These are phyloP conservation scores for Sugiyamaella novakii DNA, from an alignment of 1,139 yeast species.

Conservation along the genomic window DNA sequence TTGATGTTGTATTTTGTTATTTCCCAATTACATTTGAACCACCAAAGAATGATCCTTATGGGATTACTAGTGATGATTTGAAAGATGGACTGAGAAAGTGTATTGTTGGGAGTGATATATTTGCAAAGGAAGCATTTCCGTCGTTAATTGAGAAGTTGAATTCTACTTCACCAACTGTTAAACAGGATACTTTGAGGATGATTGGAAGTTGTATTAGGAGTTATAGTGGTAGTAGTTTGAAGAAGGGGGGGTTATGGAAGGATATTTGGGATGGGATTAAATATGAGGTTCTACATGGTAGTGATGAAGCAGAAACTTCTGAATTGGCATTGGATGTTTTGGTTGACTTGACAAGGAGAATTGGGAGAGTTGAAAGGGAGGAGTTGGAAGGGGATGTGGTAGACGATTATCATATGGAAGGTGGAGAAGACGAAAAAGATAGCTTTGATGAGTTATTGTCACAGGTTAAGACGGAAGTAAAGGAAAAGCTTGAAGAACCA, in stretches of 20 bases:
- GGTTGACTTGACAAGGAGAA: slow-evolving; percentile 45
- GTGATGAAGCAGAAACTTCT: slow-evolving; percentile 50
- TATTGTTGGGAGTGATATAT: slow-evolving; percentile 62
- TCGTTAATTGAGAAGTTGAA: slow-evolving; percentile 81
- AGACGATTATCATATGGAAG: slow-evolving; percentile 14
- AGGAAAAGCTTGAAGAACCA: slow-evolving; percentile 53
- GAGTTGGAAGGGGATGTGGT: slow-evolving; percentile 12
- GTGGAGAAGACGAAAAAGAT: slow-evolving; percentile 6
- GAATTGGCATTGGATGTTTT: slow-evolving; percentile 54
- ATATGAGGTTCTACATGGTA: slow-evolving; percentile 80
- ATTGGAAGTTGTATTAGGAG: slow-evolving; percentile 56
- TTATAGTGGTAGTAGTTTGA: slow-evolving; percentile 47
- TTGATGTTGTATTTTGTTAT: slow-evolving; percentile 90
- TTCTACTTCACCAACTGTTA: slow-evolving; percentile 76
- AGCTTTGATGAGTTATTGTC: slow-evolving; percentile 34
- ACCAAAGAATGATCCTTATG: slow-evolving; percentile 87
- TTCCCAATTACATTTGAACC: slow-evolving; percentile 96
- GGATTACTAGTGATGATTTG: slow-evolving; percentile 72
- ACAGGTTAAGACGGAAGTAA: slow-evolving; percentile 56
- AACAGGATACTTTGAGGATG: slow-evolving; percentile 73
- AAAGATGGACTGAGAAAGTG: slow-evolving; percentile 56
- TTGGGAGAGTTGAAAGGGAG: slow-evolving; percentile 32
- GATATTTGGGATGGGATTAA: slow-evolving; percentile 86
- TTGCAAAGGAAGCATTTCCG: slow-evolving; percentile 74
- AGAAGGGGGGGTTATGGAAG: slow-evolving; percentile 54